A percentile compares a stretch with the other conserved stretches of the same genome.
Conservation (phyloP, 2,329 filamentous ascomycete genomes). For the Cladosporium colombiae region DNA sequence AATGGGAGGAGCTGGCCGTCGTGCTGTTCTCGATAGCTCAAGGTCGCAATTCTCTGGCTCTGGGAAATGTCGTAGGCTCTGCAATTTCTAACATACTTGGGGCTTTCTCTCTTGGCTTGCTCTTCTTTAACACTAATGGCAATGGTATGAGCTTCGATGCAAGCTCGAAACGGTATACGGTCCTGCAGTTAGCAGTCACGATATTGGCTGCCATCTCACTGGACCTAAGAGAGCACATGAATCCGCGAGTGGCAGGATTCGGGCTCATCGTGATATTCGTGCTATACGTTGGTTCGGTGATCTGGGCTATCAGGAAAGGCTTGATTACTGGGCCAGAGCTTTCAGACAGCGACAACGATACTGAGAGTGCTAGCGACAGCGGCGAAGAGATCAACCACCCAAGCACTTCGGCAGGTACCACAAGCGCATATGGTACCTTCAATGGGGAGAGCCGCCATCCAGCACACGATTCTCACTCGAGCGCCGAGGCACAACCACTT, state of each 20-base stretch:
- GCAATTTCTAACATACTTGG: conserved; percentile 58
- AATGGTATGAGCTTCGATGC: conserved; percentile 45
- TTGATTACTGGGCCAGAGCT: conserved; percentile 44
- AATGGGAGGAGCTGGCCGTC: conserved; percentile 59
- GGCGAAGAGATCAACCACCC: conserved; percentile 2
- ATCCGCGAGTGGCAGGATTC: neutral
- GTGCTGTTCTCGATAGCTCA: conserved; percentile 52
- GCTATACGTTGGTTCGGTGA: conserved; percentile 48
- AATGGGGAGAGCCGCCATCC: neutral
- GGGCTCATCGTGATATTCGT: conserved; percentile 38
- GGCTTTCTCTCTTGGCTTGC: conserved; percentile 55
- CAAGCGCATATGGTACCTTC: neutral
- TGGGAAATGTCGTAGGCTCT: conserved; percentile 59
- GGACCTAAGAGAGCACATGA: conserved; percentile 7
- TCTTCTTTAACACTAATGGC: conserved; percentile 40
- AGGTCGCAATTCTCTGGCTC: conserved; percentile 49
- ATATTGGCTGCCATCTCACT: conserved; percentile 46
- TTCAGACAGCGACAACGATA: conserved; percentile 42
- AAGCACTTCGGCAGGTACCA: neutral
- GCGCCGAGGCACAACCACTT: neutral
- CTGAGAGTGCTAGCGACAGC: conserved; percentile 34
- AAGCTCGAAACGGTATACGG: conserved; percentile 52
- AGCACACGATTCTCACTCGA: neutral
- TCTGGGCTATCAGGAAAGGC: conserved; percentile 49
- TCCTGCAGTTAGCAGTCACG: conserved; percentile 46